Percentiles rank a stretch among this genome's conserved stretches.
phyloP scores from a whole-genome alignment of 108 stramenopile species.

The Skeletonema marinoi region DNA sequence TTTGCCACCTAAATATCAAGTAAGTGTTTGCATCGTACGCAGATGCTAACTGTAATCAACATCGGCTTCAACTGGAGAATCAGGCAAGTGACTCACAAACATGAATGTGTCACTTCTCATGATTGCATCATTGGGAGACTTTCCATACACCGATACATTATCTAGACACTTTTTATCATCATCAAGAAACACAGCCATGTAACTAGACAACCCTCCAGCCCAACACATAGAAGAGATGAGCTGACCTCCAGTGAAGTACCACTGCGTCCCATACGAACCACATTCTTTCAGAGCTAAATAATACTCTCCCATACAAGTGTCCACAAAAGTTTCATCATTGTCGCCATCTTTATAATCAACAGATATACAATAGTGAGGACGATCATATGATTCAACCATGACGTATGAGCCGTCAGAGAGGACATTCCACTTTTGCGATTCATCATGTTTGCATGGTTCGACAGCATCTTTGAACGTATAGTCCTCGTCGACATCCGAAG shows the following conservation, averaged over 20 bases:
- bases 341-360: constrained; percentile 37
- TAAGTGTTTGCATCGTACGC: neutral
- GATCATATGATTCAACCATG: constrained; percentile 34
- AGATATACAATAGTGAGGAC: constrained; percentile 30
- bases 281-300: constrained; percentile 36
- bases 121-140: constrained; percentile 10
- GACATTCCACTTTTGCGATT: constrained; percentile 34
- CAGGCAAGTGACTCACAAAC: constrained; percentile 42
- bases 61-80: constrained; percentile 10
- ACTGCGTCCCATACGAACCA: constrained; percentile 28
- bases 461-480: constrained; percentile 21
- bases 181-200: constrained; percentile 24
- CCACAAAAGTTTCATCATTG: constrained; percentile 9
- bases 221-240: constrained; percentile 36
- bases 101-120: constrained; percentile 44
- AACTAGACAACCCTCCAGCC: constrained; percentile 33
- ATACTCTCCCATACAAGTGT: constrained; percentile 29
- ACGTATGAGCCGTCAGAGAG: constrained; percentile 43
- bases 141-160: constrained; percentile 25
- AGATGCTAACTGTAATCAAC: neutral
- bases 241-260: constrained; percentile 52
- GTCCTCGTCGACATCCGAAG: constrained; percentile 17
- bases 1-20: neutral
- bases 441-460: constrained; percentile 4
- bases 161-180: constrained; percentile 10